These are phyloP conservation scores for Alternaria dauci DNA, from an alignment of 2,329 filamentous ascomycete genomes.

Conservation along the genomic window DNA sequence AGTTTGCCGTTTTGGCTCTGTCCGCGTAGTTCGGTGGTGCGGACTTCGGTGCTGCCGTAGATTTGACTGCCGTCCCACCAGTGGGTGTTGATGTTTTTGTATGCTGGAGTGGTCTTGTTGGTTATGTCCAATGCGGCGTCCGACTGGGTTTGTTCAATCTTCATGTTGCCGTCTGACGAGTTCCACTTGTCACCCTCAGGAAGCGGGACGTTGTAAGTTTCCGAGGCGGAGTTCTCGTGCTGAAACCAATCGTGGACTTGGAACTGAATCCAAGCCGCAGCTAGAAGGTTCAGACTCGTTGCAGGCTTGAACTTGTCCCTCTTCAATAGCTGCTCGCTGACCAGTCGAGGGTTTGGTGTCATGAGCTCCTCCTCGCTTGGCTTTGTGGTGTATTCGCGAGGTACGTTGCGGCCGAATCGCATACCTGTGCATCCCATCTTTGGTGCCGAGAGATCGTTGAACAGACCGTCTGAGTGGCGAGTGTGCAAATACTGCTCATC, in stretches of 20 bases:
- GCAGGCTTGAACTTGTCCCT: constrained; percentile 57
- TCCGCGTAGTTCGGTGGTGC: constrained; percentile 50
- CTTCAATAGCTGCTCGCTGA: constrained; percentile 55
- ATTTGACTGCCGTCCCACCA: constrained; percentile 61
- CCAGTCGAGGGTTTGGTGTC: constrained; percentile 55
- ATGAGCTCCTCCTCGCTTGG: constrained; percentile 55
- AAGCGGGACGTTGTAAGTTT: constrained; percentile 48
- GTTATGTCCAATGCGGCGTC: constrained; percentile 44
- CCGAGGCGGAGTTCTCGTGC: constrained; percentile 29
- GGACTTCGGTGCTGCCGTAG: constrained; percentile 54
- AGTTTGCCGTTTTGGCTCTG: constrained; percentile 53
- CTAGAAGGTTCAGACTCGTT: constrained; percentile 57
- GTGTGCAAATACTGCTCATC: constrained; percentile 47
- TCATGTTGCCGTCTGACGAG: constrained; percentile 44
- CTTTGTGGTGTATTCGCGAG: constrained; percentile 47
- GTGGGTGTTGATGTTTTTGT: constrained; percentile 54
- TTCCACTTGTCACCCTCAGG: constrained; percentile 49
- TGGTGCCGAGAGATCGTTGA: constrained; percentile 54
- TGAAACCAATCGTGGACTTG: constrained; percentile 26
- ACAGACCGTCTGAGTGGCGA: constrained; percentile 57
- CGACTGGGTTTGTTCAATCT: constrained; percentile 47
- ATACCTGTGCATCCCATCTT: constrained; percentile 58
- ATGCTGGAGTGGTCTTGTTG: constrained; percentile 40
- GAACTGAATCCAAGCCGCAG: constrained; percentile 62
- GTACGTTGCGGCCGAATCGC: constrained; percentile 58